Conservation (phyloP, 148 eudicot species). For the Chenopodium formosanum region DNA sequence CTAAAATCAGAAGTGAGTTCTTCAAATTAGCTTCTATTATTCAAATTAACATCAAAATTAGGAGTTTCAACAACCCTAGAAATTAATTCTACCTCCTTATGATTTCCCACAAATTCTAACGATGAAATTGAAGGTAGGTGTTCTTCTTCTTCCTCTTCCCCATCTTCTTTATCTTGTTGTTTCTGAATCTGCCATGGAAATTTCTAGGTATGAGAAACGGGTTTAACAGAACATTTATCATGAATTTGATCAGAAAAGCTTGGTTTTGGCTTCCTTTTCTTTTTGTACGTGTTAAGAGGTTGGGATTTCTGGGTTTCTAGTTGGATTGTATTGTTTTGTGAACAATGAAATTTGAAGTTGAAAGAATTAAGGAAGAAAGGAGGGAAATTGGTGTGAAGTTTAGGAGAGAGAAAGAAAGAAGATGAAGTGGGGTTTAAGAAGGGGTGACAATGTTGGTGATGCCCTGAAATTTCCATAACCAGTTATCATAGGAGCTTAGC, state of each 20-base stretch:
- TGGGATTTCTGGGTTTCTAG: slow-evolving; percentile 30
- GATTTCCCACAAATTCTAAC: neutral
- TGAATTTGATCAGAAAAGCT: slow-evolving; percentile 79
- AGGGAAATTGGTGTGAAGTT: slow-evolving; percentile 15
- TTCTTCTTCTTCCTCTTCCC: too few relatives aligned
- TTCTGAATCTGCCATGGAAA: slow-evolving; percentile 70
- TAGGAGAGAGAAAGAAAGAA: slow-evolving; percentile 21
- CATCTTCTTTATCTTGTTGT: neutral
- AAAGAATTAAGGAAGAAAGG: slow-evolving; percentile 27
- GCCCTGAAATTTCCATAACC: slow-evolving; percentile 31
- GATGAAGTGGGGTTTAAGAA: slow-evolving; percentile 22
- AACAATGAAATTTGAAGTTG: slow-evolving; percentile 38
- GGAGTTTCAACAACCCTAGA: neutral
- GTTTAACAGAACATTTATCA: slow-evolving; percentile 72
- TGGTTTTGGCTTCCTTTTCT: slow-evolving; percentile 71
- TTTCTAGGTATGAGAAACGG: slow-evolving; percentile 37
- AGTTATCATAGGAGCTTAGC: neutral
- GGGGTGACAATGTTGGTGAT: slow-evolving; percentile 18
- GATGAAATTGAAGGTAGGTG: neutral
- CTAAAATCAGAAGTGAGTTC: slow-evolving; percentile 15
- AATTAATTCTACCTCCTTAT: slow-evolving; percentile 6
- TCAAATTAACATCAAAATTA: neutral
- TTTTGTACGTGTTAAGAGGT: slow-evolving; percentile 15
- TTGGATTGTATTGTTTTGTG: slow-evolving; percentile 27
- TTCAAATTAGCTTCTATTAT: slow-evolving; percentile 11